Base-by-base conservation (phyloP, 1,284 basidiomycete species). In the Naganishia sp. region DNA sequence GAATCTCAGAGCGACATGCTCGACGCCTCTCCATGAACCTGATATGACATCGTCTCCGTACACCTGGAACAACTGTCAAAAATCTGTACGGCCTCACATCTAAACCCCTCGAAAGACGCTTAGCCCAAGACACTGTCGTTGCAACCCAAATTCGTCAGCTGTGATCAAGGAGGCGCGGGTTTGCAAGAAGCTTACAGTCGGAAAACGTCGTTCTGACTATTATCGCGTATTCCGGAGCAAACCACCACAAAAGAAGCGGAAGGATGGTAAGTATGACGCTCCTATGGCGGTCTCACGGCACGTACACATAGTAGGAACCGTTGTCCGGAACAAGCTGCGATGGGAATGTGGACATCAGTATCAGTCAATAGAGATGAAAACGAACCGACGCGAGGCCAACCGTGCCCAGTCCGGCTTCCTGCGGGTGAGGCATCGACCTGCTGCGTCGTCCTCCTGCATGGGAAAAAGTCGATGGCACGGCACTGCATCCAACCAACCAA, bases 151-250 rank as follows among this genome's bases (percentile, higher is more conserved):
- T 23, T 7, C 6, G 18, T 46, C 31, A 49, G 42, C 10, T 21
- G 5, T 28, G 43, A 46, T 10, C 9, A 41, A 21, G 28, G 6
- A 15, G 49, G 21, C 31, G 13, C 6, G n/a, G 21, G 17, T 28
- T 11, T 18, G 15, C 39, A 6, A 21, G n/a, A 42, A 5, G 74
- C 78, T 72, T 62, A 81, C 79, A 94, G 86, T 75, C 90, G 88
- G 89, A 94, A 94, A 71, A 94, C 86, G 78, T 94, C 90, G 79
- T 94, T 94, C 77, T 84, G 83, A 56, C 89, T 91, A 73, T 47
- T 51, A 35, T 65, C 51, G 52, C 41, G 35, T n/a, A 53, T 42
- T 31, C 21, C 35, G 53, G 57, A 54, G 58, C 23, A 65, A 42
- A 45, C 32, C 11, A 43, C 49, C n/a, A 23, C 56, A 53, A 51